Evolutionary conservation across 345 rosid genomes (phyloP), one percentile per base, ranked within the genome.

Genomic region (Garcia nutans): DNA sequence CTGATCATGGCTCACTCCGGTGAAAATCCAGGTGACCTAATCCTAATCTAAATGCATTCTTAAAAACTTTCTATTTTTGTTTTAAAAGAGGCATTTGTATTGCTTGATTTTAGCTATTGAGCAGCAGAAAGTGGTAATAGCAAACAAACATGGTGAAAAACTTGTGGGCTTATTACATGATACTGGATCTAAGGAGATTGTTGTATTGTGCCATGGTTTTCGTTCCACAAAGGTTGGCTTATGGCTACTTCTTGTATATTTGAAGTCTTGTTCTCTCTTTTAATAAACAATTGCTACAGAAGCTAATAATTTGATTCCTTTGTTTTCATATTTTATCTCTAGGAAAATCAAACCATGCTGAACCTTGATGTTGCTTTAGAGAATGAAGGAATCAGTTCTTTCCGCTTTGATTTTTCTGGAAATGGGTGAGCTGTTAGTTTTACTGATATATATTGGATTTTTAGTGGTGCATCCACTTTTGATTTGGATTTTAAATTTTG

Each of bases 351-450:
- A 15, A 5, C 56, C 17, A 76, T 81, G 80, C 28, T 60, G 63
- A 81, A 73, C 71, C 71, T 81, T 76, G 80, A 80, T 62, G 59
- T 15, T 20, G 77, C 74, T 3, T 17, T 81, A 31, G 83, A 62
- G 45, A 76, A 73, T 44, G 83, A 81, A 52, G 83, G 83, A 55
- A 81, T 76, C 55, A 71, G 76, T 59, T 73, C 79, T 44, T 80
- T 80, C 70, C 83, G 83, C 33, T 80, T 80, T 54, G 83, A 81
- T 63, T 81, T 81, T 55, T 9, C 77, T 54, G 83, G 83, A 68
- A 81, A 81, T 56, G 83, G 83, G 83, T 80, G 54, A 16, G 61
- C 22, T 33, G 13, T 49, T 47, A 15, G 13, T 41, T 60, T 58
- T 23, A 26, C 47, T 49, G 28, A 31, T 28, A 20, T 20, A 33